phyloP scores from a whole-genome alignment of 192 early-diverging fungal genomes.

The Gaertneriomyces semiglobifer region DNA sequence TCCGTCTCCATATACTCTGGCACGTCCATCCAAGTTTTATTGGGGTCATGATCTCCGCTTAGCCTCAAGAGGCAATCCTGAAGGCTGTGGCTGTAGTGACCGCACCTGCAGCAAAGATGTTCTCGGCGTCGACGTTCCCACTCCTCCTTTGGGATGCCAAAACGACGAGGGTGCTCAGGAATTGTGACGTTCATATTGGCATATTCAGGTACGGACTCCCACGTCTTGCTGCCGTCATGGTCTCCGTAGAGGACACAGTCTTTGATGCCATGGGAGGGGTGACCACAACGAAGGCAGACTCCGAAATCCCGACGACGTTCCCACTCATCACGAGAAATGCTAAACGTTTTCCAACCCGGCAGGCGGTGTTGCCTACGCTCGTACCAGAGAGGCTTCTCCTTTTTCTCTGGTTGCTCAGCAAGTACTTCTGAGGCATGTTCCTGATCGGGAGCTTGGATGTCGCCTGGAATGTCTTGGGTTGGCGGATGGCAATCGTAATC shows the following conservation, averaged over 20 bases:
- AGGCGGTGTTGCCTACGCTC: neutral
- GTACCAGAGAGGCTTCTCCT: slow-evolving; percentile 10
- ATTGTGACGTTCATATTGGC: slow-evolving; percentile 14
- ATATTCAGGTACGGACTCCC: slow-evolving; percentile 11
- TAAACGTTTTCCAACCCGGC: too few species aligned
- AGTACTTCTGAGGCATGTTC: too few species aligned
- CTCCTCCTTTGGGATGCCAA: neutral
- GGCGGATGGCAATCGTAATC: too few species aligned
- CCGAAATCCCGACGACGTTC: slow-evolving; percentile 2
- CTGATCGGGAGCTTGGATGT: too few species aligned
- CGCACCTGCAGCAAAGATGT: slow-evolving; percentile 4
- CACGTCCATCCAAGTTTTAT: slow-evolving; percentile 7
- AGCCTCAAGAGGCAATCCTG: neutral
- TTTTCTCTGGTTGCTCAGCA: neutral
- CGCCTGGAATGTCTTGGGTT: too few species aligned
- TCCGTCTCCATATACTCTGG: slow-evolving; percentile 3
- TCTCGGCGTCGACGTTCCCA: slow-evolving; percentile 4
- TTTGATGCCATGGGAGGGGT: slow-evolving; percentile 14
- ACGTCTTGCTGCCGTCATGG: neutral
- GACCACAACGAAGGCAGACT: slow-evolving; percentile 25
- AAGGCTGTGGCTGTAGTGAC: slow-evolving; percentile 5
- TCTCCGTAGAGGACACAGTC: slow-evolving; percentile 12
- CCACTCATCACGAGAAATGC: neutral
- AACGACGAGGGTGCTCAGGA: slow-evolving; percentile 6
- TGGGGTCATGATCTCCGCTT: neutral